phyloP scores from a whole-genome alignment of 176 grass and related monocot species.

The Musa beccarii region DNA sequence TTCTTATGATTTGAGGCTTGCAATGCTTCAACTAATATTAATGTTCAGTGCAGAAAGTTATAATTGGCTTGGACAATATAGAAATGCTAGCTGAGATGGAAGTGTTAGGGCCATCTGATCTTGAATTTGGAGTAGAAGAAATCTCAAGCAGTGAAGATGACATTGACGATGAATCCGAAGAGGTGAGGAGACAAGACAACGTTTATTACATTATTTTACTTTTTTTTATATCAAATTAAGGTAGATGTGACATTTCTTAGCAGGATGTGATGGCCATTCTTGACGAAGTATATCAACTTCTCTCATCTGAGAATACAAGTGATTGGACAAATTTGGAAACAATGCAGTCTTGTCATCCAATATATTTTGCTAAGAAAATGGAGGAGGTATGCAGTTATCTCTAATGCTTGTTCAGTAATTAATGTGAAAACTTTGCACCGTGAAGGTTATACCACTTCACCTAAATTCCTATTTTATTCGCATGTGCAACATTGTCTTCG shows the following conservation, averaged over 20 bases:
- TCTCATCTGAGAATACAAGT: constrained; percentile 27
- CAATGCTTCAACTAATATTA: constrained; percentile 16
- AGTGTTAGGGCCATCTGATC: constrained; percentile 14
- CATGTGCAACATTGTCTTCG: background rate
- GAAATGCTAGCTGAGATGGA: constrained; percentile 70
- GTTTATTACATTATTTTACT: background rate
- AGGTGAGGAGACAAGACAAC: constrained; percentile 25
- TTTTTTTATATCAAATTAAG: background rate
- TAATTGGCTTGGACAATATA: constrained; percentile 73
- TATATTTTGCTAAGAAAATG: constrained; percentile 75
- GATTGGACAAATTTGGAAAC: constrained; percentile 88
- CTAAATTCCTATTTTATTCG: background rate
- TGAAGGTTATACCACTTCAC: background rate
- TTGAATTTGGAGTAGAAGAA: constrained; percentile 42
- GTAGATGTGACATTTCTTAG: constrained; percentile 30
- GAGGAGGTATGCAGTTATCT: constrained; percentile 38
- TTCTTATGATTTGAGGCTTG: constrained; percentile 1
- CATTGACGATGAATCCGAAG: constrained; percentile 49
- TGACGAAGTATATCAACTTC: constrained; percentile 24
- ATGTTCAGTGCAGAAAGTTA: constrained; percentile 59
- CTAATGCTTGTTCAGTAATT: background rate
- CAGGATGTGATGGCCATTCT: constrained; percentile 42
- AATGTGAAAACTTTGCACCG: background rate
- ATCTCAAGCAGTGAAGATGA: constrained; percentile 40
- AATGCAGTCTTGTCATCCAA: constrained; percentile 61